Evolutionary conservation across 2,329 filamentous ascomycete genomes (phyloP).

Genomic region (Fusarium pseudocircinatum): DNA sequence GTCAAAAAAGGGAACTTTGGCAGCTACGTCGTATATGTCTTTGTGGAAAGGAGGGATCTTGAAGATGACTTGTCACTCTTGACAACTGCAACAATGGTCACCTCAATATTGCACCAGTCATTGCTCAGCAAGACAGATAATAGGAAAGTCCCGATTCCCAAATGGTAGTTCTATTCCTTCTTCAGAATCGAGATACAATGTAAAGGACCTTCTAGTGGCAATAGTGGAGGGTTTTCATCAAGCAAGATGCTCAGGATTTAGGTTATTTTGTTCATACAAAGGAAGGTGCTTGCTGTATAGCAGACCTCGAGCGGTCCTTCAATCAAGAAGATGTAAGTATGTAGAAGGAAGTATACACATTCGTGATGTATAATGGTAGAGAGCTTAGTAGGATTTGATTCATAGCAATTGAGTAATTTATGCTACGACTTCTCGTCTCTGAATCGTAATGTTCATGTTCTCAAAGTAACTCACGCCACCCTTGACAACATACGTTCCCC

Average conservation of each 20-base stretch:
- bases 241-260: fast-evolving
- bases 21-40: fast-evolving
- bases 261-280: background rate
- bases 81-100: background rate
- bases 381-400: fast-evolving
- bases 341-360: fast-evolving
- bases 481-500: conserved; percentile 23
- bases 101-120: background rate
- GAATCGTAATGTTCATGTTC: conserved; percentile 23
- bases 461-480: conserved; percentile 35
- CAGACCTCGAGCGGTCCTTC: fast-evolving
- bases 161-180: too few relatives aligned
- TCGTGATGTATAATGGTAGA: fast-evolving
- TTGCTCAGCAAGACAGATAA: fast-evolving
- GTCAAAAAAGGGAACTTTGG: fast-evolving
- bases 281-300: background rate
- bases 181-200: background rate
- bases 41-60: background rate
- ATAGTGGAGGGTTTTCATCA: background rate
- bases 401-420: fast-evolving
- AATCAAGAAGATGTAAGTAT: fast-evolving
- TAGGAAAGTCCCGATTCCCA: too few relatives aligned
- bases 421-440: background rate
- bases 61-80: background rate
- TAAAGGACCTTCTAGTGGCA: too few relatives aligned